Base-by-base conservation (phyloP, 2,329 filamentous ascomycete genomes). In the Arthrobotrys sinensis region DNA sequence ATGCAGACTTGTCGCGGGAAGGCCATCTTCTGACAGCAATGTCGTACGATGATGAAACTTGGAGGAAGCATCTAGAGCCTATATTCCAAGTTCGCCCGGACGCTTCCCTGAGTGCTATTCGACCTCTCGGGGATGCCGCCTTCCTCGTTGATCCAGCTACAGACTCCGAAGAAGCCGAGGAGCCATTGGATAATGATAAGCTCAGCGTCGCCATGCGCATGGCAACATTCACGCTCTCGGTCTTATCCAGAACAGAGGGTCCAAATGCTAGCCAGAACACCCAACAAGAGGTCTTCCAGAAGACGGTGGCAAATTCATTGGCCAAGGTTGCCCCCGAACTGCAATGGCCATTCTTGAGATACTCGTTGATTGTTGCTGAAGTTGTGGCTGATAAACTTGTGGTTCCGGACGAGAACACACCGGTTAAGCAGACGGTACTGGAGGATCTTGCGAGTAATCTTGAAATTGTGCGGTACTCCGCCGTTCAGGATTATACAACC, bases 101-200 rank as follows among this genome's bases (percentile, higher is more conserved):
- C 77, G 86, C 88, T 4, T 90, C 93, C 0, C 84, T 97, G 2
- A 89, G 93, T 0, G 88, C 97, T 3, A 93, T 91, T 1, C 94
- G 90, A 82, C 88, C 87, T 24, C 86, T 97, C 5, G 90, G 89
- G 0, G 93, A 93, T 2, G 89, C 89, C 0, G 88, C 92, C 4
- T 90, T 91, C 80, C 85, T 97, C 2, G 86, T 91, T 0, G 83
- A 85, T 10, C 60, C 70, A 4, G 19, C 34, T 10, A 65, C 70
- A 48, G 57, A 79, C 3, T 19, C 55, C 12, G 69, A 75, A 21
- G 38, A 53, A 28, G 14, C n/a, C 1, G 21, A 55, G 11, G 63
- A 65, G 16, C 11, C n/a, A 12, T 24, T 69, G n/a, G 76, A 79
- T 36, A 36, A 28, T 21, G 76, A 79, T 36, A 53, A 36, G 1